Conservation (phyloP, 106 monocot species). For the Apostasia shenzhenica region DNA sequence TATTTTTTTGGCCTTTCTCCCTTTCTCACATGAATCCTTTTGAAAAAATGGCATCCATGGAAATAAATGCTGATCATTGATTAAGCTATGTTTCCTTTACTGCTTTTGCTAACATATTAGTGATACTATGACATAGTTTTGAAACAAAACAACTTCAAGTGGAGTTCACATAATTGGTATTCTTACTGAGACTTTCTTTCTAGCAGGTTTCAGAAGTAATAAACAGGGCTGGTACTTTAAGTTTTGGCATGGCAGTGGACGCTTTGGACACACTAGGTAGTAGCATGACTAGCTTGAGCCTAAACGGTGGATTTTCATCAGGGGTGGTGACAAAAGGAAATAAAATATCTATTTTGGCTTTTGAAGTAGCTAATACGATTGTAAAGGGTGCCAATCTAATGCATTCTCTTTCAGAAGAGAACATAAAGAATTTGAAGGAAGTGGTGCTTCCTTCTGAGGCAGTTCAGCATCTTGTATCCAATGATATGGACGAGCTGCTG, state of each 20-base stretch:
- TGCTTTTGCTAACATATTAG: too few species aligned
- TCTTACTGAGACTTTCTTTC: neutral
- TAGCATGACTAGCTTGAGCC: constrained; percentile 42
- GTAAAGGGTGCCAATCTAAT: constrained; percentile 65
- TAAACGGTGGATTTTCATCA: constrained; percentile 33
- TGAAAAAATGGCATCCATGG: too few species aligned
- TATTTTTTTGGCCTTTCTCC: too few species aligned
- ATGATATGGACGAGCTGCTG: constrained; percentile 46
- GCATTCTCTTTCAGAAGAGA: constrained; percentile 61
- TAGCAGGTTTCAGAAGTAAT: constrained; percentile 52
- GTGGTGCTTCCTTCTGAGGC: constrained; percentile 53
- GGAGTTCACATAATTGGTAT: neutral
- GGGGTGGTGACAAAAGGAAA: constrained; percentile 38
- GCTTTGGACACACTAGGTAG: constrained; percentile 60
- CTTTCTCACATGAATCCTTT: too few species aligned
- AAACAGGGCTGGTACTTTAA: constrained; percentile 42
- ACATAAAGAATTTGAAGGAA: constrained; percentile 44
- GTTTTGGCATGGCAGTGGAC: constrained; percentile 57
- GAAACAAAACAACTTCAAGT: too few species aligned
- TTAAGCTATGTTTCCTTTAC: too few species aligned
- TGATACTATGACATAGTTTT: too few species aligned
- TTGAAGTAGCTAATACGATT: constrained; percentile 79
- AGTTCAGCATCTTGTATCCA: constrained; percentile 53
- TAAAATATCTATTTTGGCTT: constrained; percentile 54
- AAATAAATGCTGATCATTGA: too few species aligned